phyloP scores from a whole-genome alignment of 192 early-diverging fungal species.

The Linnemannia exigua region DNA sequence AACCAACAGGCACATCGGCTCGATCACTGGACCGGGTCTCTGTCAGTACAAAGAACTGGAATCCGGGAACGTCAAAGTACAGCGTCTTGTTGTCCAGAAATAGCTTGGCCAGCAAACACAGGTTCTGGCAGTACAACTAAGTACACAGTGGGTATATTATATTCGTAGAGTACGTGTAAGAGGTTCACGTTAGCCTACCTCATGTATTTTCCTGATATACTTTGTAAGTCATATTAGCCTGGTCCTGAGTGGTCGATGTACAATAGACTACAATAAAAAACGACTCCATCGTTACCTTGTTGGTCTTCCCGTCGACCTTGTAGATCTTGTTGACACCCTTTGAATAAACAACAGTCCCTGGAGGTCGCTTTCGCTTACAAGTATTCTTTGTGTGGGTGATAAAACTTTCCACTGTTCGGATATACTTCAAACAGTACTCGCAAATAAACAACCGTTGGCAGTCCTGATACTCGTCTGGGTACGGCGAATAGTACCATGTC shows the following conservation, averaged over 20 bases:
- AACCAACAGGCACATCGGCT: constrained; percentile 84
- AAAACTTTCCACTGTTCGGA: constrained; percentile 75
- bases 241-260: not conserved
- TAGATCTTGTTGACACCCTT: constrained; percentile 77
- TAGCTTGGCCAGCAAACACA: constrained; percentile 93
- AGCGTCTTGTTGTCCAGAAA: constrained; percentile 98
- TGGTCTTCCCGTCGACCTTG: constrained; percentile 89
- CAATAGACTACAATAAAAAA: not conserved
- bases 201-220: not conserved
- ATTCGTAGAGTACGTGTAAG: too few species aligned
- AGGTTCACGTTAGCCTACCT: too few species aligned
- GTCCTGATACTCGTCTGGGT: constrained; percentile 88
- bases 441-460: constrained; percentile 85
- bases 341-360: constrained; percentile 88
- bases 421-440: constrained; percentile 95
- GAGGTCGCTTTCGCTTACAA: constrained; percentile 75
- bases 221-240: not conserved
- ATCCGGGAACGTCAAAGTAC: constrained; percentile 94
- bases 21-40: constrained; percentile 61
- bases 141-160: not conserved
- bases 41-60: constrained; percentile 94
- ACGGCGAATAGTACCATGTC: constrained; percentile 96
- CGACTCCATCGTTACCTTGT: constrained; percentile 86
- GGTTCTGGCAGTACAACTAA: constrained; percentile 94
- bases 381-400: constrained; percentile 55